Conservation (phyloP, 179 eudicot genomes). For the Drosera spatulata region DNA sequence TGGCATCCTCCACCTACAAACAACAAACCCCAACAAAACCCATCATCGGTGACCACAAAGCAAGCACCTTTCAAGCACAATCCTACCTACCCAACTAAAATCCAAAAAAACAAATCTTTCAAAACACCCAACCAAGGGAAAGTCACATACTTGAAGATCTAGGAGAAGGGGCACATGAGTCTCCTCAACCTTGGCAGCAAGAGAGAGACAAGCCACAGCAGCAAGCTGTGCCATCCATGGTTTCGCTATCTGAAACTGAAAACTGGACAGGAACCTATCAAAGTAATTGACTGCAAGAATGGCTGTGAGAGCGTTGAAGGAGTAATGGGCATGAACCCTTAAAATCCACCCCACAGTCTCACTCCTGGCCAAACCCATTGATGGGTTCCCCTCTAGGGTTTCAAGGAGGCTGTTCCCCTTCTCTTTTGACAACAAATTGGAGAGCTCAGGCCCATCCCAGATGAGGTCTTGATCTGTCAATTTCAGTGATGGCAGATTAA, state of each 20-base stretch:
- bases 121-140: not conserved
- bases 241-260: constrained; percentile 16
- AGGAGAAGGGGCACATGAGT: constrained; percentile 32
- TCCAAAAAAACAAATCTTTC: not conserved
- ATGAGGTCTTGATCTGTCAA: constrained; percentile 13
- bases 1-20: constrained; percentile 14
- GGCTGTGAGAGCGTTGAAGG: constrained; percentile 17
- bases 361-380: constrained; percentile 6
- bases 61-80: not conserved
- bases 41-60: not conserved
- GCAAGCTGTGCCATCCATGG: constrained; percentile 29
- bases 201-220: constrained; percentile 34
- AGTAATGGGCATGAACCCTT: constrained; percentile 17
- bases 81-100: no score
- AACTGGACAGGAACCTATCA: constrained; percentile 21
- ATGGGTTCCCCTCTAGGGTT: not conserved
- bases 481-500: not conserved
- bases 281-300: constrained; percentile 28
- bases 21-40: constrained; percentile 5
- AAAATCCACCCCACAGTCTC: constrained; percentile 29
- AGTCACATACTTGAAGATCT: constrained; percentile 29
- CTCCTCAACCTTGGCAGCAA: constrained; percentile 45
- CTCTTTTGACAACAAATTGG: constrained; percentile 15
- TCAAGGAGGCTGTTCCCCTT: not conserved
- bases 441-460: constrained; percentile 16